Percentiles rank a stretch among this genome's conserved stretches.
These are phyloP conservation scores for Betula pendula DNA, from an alignment of 306 rosid genomes.

Conservation along the genomic window DNA sequence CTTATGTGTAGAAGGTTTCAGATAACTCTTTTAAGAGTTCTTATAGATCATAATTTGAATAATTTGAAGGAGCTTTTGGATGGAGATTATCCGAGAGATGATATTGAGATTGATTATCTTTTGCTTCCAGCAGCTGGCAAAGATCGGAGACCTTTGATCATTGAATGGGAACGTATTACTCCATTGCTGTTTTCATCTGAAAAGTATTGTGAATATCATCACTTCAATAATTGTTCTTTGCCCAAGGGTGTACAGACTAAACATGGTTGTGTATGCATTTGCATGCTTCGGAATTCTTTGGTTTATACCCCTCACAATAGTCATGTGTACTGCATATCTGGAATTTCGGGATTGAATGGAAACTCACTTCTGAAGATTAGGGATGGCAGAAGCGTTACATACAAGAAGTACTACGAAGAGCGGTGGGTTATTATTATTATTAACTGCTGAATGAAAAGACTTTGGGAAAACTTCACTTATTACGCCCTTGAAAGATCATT, in stretches of 20 bases:
- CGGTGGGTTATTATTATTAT: conserved; percentile 45
- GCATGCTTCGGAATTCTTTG: conserved; percentile 55
- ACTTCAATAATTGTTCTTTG: conserved; percentile 14
- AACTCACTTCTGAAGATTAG: conserved; percentile 47
- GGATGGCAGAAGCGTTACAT: conserved; percentile 44
- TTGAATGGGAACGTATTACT: conserved; percentile 62
- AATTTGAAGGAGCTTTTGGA: conserved; percentile 31
- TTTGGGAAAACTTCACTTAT: too few species aligned
- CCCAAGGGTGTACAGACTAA: conserved; percentile 35
- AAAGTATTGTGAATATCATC: conserved; percentile 26
- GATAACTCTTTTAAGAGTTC: conserved; percentile 47
- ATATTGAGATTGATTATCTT: conserved; percentile 65
- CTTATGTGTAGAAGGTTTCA: conserved; percentile 63
- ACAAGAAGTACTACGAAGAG: conserved; percentile 53
- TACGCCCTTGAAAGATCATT: too few species aligned
- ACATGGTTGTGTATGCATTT: conserved; percentile 51
- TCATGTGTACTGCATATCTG: conserved; percentile 49
- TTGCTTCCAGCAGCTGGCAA: conserved; percentile 55
- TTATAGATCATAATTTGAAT: conserved; percentile 35
- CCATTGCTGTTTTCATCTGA: conserved; percentile 39
- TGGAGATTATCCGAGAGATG: conserved; percentile 34
- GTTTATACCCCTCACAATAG: conserved; percentile 73
- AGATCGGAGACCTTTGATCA: conserved; percentile 1
- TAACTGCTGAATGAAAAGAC: not conserved
- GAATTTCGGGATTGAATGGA: conserved; percentile 46